Evolutionary conservation across 1,139 yeast genomes (phyloP).

Genomic region (Oligophagozyma castellii): DNA sequence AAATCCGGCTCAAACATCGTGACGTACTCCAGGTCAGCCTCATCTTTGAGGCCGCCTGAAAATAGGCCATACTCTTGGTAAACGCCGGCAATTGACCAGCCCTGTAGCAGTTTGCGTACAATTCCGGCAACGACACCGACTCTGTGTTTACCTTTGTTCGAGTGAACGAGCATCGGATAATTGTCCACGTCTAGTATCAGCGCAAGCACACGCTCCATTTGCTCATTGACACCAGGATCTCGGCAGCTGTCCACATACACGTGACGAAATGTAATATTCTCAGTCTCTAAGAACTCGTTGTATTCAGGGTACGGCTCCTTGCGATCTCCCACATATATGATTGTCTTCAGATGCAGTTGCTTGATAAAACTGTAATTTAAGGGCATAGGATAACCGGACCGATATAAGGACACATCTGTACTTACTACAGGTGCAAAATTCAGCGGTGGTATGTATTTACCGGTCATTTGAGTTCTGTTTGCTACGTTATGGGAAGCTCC

Average conservation of each 20-base stretch:
- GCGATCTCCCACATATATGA: slow-evolving; percentile 73
- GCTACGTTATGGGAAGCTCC: no score
- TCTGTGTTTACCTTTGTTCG: slow-evolving; percentile 91
- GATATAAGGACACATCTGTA: slow-evolving; percentile 62
- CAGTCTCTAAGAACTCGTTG: slow-evolving; percentile 43
- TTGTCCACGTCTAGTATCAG: slow-evolving; percentile 55
- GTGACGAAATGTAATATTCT: slow-evolving; percentile 44
- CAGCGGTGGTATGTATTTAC: slow-evolving; percentile 65
- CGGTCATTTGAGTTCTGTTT: no score
- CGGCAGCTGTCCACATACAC: slow-evolving; percentile 57
- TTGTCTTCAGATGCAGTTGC: slow-evolving; percentile 58
- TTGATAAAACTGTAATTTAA: slow-evolving; percentile 62
- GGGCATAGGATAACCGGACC: slow-evolving; percentile 91
- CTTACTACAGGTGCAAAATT: slow-evolving; percentile 63
- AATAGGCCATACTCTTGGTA: slow-evolving; percentile 89
- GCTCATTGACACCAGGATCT: slow-evolving; percentile 54
- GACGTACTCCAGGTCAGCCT: slow-evolving; percentile 62
- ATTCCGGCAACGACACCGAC: slow-evolving; percentile 86
- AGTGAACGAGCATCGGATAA: slow-evolving; percentile 78
- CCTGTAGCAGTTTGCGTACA: slow-evolving; percentile 72
- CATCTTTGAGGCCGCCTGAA: slow-evolving; percentile 79
- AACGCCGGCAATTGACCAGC: slow-evolving; percentile 87
- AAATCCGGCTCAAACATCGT: slow-evolving; percentile 22
- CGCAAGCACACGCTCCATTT: slow-evolving; percentile 48
- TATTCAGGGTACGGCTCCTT: slow-evolving; percentile 48